Percentiles rank a stretch among this genome's conserved stretches.
phyloP scores from a whole-genome alignment of 1,284 basidiomycete species.

The Vanrija humicola region DNA sequence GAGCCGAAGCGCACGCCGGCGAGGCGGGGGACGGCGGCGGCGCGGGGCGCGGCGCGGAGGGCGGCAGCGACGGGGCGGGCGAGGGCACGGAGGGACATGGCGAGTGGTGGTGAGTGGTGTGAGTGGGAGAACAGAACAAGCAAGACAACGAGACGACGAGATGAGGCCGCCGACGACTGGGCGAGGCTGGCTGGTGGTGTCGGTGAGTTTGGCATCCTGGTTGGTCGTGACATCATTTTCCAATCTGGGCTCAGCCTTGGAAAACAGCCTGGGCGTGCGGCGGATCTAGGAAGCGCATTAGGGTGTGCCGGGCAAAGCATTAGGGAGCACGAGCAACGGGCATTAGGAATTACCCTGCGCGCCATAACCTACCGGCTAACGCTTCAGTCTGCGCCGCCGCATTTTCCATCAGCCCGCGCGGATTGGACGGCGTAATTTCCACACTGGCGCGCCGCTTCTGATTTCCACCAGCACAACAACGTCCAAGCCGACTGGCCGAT shows the following conservation, averaged over 20 bases:
- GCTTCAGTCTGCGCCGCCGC: no score
- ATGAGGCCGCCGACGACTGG: neutral
- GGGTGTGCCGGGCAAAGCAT: neutral
- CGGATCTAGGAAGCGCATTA: no score
- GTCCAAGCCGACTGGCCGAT: no score
- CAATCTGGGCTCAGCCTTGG: neutral
- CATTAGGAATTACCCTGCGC: no score
- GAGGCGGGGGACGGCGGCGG: slow-evolving; percentile 10
- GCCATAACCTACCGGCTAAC: no score
- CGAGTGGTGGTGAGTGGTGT: slow-evolving; percentile 10
- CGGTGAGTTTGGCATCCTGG: no score
- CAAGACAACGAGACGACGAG: neutral
- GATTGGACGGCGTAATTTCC: no score
- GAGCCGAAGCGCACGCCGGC: slow-evolving; percentile 27
- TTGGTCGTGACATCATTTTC: no score
- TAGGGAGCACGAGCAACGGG: neutral
- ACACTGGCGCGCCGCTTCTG: no score
- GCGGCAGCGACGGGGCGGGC: slow-evolving; percentile 15
- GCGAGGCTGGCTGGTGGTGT: no score
- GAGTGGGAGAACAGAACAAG: neutral
- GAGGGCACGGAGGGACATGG: slow-evolving; percentile 21
- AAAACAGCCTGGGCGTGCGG: neutral
- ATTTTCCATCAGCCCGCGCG: no score
- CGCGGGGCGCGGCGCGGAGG: slow-evolving; percentile 13
- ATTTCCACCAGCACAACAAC: no score